A percentile compares a stretch with the other conserved stretches of the same genome.
Evolutionary conservation across 768 basidiomycete species (phyloP).

Genomic region (Kwoniella mangroviensis): DNA sequence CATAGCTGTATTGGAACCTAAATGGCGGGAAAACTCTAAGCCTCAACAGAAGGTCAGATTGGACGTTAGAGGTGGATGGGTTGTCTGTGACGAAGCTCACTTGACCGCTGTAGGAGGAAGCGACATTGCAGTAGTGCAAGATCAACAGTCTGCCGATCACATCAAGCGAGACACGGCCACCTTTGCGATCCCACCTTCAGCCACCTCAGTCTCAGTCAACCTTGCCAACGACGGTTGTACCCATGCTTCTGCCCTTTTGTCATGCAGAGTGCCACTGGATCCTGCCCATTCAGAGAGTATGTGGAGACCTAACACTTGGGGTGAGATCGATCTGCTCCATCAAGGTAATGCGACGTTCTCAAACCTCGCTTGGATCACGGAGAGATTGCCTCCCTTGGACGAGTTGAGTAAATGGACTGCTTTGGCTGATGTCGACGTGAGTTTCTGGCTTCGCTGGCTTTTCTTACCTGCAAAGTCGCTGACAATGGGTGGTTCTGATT

Average conservation of each 20-base stretch:
- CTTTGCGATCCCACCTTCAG: constrained; percentile 69
- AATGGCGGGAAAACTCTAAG: constrained; percentile 72
- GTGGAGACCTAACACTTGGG: constrained; percentile 77
- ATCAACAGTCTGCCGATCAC: constrained; percentile 3
- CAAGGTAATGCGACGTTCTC: constrained; percentile 77
- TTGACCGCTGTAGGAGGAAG: constrained; percentile 61
- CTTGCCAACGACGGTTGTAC: constrained; percentile 69
- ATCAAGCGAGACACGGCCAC: constrained; percentile 59
- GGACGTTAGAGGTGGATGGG: constrained; percentile 71
- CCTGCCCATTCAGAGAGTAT: constrained; percentile 71
- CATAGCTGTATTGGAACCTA: constrained; percentile 71
- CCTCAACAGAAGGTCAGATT: constrained; percentile 64
- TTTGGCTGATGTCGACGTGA: constrained; percentile 61
- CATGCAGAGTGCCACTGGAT: constrained; percentile 72
- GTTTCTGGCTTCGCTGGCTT: constrained; percentile 1
- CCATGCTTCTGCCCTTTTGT: constrained; percentile 76
- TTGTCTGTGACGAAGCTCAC: constrained; percentile 61
- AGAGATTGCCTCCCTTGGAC: constrained; percentile 77
- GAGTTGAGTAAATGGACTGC: constrained; percentile 74
- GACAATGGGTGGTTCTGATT: neutral
- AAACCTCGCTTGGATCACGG: constrained; percentile 81
- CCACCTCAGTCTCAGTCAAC: constrained; percentile 61
- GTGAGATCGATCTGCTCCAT: constrained; percentile 81
- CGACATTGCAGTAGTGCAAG: constrained; percentile 37
- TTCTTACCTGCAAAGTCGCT: neutral